These are phyloP conservation scores for Astathelohania contejeani DNA, from an alignment of 371 early-diverging fungal species.

Conservation along the genomic window DNA sequence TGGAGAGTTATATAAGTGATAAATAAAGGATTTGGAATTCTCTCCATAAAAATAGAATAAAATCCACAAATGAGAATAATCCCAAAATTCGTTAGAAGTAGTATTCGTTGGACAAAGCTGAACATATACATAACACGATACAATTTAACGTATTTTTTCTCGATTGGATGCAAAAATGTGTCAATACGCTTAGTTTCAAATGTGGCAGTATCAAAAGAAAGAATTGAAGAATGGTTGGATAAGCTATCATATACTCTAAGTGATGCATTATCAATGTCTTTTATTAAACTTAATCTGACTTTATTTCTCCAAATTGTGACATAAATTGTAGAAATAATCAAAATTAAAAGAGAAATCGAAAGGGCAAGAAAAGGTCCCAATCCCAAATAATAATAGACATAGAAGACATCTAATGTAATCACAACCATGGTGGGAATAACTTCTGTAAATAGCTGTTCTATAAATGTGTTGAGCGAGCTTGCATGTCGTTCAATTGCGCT, in stretches of 20 bases:
- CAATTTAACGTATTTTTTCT: slow-evolving; percentile 14
- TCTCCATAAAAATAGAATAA: slow-evolving; percentile 9
- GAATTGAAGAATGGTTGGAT: too few relatives aligned
- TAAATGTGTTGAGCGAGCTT: slow-evolving; percentile 38
- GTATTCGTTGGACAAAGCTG: slow-evolving; percentile 36
- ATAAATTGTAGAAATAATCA: slow-evolving; percentile 27
- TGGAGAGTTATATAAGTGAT: slow-evolving; percentile 25
- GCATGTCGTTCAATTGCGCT: slow-evolving; percentile 34
- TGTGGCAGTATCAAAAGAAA: too few relatives aligned
- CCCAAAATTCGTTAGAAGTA: slow-evolving; percentile 15
- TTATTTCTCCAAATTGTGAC: slow-evolving; percentile 41
- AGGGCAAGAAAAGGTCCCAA: slow-evolving; percentile 15
- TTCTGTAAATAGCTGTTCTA: slow-evolving; percentile 39
- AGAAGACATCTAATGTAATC: background rate
- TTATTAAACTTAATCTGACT: slow-evolving; percentile 27
- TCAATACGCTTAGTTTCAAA: too few relatives aligned
- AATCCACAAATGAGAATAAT: slow-evolving; percentile 24
- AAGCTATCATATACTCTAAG: too few relatives aligned
- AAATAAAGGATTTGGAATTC: slow-evolving; percentile 14
- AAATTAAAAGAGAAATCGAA: slow-evolving; percentile 18
- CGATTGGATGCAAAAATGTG: too few relatives aligned
- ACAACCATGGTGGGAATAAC: slow-evolving; percentile 21
- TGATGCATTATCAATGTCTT: too few relatives aligned
- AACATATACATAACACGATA: slow-evolving; percentile 38
- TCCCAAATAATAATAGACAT: slow-evolving; percentile 20